Base-by-base conservation (phyloP, 768 basidiomycete genomes). In the Strobilomyces confusus region DNA sequence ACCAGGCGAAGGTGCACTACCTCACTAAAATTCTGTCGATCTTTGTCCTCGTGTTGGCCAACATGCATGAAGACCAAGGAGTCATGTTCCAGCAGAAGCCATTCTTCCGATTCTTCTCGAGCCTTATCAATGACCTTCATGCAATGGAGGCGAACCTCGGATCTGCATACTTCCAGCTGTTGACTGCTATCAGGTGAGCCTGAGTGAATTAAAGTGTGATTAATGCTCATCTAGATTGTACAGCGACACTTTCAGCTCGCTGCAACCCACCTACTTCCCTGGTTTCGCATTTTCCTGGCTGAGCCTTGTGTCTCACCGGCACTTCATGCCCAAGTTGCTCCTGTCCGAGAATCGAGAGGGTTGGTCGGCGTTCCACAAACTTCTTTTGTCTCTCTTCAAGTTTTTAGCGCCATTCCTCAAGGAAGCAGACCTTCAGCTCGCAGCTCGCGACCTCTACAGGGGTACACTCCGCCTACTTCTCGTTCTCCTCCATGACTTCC, bases 211-310 rank as follows among this genome's bases (percentile, higher is more conserved):
- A 4, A 25, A 5, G 15, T 14, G 25, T 14, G 15, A 29, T 25
- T 44, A 22, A 26, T 25, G 6, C 48, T 54, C 47, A 54, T 42
- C 50, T 41, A 9, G 32, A 51, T 45, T 29, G 56, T 22, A 29
- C 56, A 95, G 95, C 66, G 95, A 98, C 66, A 92, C 92, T 3
- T 86, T 98, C 69, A 95, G 93, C 68, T 97, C 95, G 41, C 75
- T 97, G 54, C 95, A 98, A 67, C 97, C 97, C 9, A 87, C 87
- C 6, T 93, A 92, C 72, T 98, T 98, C 76, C 97, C 97, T 17
- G 92, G 94, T 9, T 99, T 99, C 70, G 89, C 95, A 1, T 99
- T 98, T 73, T 95, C 94, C 15, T 99, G 95, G 95, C 86, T 98
- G 80, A 89, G 88, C 58, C 78, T 98, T 42, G 86, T 99, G 65